These are phyloP conservation scores for Aspergillus avenaceus DNA, from an alignment of 495 filamentous ascomycete genomes.

Conservation along the genomic window DNA sequence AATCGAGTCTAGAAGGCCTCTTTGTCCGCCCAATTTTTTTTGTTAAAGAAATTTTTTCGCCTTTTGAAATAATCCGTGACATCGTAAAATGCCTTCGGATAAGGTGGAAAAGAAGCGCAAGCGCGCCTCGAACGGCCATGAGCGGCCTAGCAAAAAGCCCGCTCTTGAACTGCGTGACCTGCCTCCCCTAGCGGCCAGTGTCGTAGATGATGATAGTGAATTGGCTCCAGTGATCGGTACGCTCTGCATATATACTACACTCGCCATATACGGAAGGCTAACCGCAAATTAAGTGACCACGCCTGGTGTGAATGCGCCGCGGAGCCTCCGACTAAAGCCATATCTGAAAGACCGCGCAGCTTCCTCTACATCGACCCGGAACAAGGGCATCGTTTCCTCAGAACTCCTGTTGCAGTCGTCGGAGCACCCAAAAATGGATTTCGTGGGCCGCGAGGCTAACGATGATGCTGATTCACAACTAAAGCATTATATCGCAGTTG, in stretches of 20 bases:
- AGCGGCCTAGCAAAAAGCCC: conserved; percentile 61
- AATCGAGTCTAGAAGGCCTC: background rate
- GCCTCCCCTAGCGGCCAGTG: conserved; percentile 48
- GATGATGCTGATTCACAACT: conserved; percentile 60
- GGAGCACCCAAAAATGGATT: conserved; percentile 73
- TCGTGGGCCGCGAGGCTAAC: conserved; percentile 69
- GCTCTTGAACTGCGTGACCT: conserved; percentile 45
- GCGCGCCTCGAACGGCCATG: conserved; percentile 50
- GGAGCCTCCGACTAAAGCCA: conserved; percentile 54
- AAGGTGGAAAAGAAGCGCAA: conserved; percentile 71
- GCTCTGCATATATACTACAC: conserved; percentile 9
- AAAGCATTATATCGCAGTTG: conserved; percentile 84
- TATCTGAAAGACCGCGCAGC: conserved; percentile 55
- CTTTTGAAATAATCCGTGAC: background rate
- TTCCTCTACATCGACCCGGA: conserved; percentile 27
- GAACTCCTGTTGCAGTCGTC: conserved; percentile 79
- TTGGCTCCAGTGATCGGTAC: conserved; percentile 66
- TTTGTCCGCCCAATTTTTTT: background rate
- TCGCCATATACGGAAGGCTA: background rate
- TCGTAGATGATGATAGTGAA: conserved; percentile 52
- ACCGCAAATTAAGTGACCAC: conserved; percentile 52
- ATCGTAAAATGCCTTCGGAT: conserved; percentile 44
- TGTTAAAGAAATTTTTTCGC: background rate
- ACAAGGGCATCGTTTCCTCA: conserved; percentile 38
- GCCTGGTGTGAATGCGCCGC: conserved; percentile 59